Evolutionary conservation across 371 early-diverging fungal species (phyloP).

Genomic region (Haplosporangium sp.): DNA sequence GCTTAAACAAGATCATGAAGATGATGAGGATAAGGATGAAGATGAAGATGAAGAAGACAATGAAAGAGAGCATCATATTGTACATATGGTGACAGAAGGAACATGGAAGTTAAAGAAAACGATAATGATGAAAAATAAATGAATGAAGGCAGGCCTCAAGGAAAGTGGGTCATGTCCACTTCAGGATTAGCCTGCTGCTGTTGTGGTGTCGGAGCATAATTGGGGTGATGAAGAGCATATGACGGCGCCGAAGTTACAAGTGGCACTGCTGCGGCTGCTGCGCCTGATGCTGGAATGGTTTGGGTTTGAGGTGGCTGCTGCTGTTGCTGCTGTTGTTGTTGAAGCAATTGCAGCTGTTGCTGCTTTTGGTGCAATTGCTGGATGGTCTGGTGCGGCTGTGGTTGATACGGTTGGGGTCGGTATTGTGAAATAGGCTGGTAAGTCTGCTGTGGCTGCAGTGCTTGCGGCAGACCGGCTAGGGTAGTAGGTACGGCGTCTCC

Average conservation of each 20-base stretch:
- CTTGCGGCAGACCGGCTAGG: no score
- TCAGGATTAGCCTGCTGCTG: slow-evolving; percentile 43
- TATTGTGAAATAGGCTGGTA: slow-evolving; percentile 14
- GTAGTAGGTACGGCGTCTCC: not conserved
- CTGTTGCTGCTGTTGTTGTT: slow-evolving; percentile 10
- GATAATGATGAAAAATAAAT: not conserved
- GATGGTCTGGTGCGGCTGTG: slow-evolving; percentile 22
- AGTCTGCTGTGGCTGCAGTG: not conserved
- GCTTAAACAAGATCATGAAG: no score
- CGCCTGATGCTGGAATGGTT: not conserved
- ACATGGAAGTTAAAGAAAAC: not conserved
- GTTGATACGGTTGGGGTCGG: slow-evolving; percentile 18
- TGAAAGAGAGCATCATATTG: no score
- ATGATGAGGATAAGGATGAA: no score
- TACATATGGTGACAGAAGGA: not conserved
- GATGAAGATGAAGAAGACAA: no score
- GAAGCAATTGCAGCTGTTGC: slow-evolving; percentile 2
- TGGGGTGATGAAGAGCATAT: not conserved
- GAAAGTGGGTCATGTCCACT: slow-evolving; percentile 48
- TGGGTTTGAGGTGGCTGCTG: not conserved
- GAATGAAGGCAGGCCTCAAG: slow-evolving; percentile 6
- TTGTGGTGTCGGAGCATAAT: slow-evolving; percentile 12
- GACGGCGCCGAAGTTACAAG: slow-evolving; percentile 1
- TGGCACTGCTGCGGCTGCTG: slow-evolving; percentile 19
- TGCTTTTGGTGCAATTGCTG: slow-evolving; percentile 28